Conservation (phyloP, 148 eudicot species). For the Mesembryanthemum crystallinum region DNA sequence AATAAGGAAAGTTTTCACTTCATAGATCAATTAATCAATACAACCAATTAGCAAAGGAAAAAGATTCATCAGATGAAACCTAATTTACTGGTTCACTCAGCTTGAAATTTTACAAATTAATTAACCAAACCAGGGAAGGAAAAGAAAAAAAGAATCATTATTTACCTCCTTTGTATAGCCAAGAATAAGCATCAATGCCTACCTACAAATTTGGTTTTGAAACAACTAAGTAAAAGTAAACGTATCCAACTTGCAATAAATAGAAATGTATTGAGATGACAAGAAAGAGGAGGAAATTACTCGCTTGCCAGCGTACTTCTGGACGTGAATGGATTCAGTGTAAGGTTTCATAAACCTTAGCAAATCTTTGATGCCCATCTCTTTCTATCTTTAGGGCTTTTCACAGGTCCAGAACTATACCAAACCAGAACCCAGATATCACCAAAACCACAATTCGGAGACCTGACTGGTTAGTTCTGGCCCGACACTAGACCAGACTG, state of each 20-base stretch:
- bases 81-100: neutral
- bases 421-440: too few species aligned
- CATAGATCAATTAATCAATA: neutral
- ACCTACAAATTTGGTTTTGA: slow-evolving; percentile 42
- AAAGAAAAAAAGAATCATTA: neutral
- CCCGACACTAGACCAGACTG: too few species aligned
- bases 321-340: slow-evolving; percentile 66
- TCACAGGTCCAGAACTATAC: too few species aligned
- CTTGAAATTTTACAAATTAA: neutral
- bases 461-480: too few species aligned
- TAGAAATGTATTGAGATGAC: neutral
- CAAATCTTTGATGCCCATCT: slow-evolving; percentile 87
- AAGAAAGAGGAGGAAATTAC: slow-evolving; percentile 29
- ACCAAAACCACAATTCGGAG: too few species aligned
- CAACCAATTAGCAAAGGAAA: neutral
- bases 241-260: neutral
- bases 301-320: slow-evolving; percentile 68
- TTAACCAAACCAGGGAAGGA: neutral
- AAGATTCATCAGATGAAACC: neutral
- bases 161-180: slow-evolving; percentile 93
- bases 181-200: slow-evolving; percentile 88
- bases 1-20: too few species aligned
- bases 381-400: slow-evolving; percentile 1
- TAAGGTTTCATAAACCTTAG: slow-evolving; percentile 78
- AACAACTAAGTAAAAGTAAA: neutral